Conservation (phyloP, 345 rosid species). For the Cardamine occulta region DNA sequence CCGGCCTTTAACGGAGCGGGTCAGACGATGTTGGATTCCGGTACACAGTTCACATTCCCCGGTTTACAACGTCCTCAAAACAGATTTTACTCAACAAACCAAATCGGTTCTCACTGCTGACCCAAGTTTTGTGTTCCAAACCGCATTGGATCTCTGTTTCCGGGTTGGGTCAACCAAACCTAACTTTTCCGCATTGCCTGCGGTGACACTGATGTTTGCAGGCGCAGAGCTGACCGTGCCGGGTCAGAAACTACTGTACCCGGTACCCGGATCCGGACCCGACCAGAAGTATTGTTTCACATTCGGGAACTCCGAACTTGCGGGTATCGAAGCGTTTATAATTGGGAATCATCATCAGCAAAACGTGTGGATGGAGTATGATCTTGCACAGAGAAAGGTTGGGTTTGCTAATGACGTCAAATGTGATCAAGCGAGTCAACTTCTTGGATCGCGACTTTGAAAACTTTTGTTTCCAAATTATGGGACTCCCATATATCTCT, state of each 20-base stretch:
- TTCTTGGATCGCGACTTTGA: constrained; percentile 42
- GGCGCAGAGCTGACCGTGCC: constrained; percentile 68
- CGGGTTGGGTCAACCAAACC: constrained; percentile 37
- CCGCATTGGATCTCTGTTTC: constrained; percentile 67
- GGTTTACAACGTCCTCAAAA: constrained; percentile 55
- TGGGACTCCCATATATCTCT: background rate
- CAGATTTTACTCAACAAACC: constrained; percentile 56
- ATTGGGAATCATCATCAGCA: constrained; percentile 76
- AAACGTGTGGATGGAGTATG: constrained; percentile 75
- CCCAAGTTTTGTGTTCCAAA: constrained; percentile 54
- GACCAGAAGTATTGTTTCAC: constrained; percentile 68
- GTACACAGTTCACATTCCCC: constrained; percentile 68
- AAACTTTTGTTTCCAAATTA: background rate
- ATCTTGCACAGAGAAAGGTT: constrained; percentile 57
- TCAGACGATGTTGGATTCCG: constrained; percentile 78
- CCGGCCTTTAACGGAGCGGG: constrained; percentile 67
- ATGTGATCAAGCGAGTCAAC: constrained; percentile 58
- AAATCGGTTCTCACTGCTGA: constrained; percentile 49
- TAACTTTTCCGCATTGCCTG: constrained; percentile 45
- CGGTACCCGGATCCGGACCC: constrained; percentile 36
- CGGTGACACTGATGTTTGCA: constrained; percentile 52
- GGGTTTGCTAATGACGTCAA: constrained; percentile 62
- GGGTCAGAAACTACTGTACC: constrained; percentile 55
- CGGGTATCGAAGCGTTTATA: constrained; percentile 59
- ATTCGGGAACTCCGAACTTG: constrained; percentile 64